Percentiles rank a stretch among this genome's conserved stretches.
phyloP scores from a whole-genome alignment of 108 stramenopile genomes.

The Pseudonitzschia delicatissima region DNA sequence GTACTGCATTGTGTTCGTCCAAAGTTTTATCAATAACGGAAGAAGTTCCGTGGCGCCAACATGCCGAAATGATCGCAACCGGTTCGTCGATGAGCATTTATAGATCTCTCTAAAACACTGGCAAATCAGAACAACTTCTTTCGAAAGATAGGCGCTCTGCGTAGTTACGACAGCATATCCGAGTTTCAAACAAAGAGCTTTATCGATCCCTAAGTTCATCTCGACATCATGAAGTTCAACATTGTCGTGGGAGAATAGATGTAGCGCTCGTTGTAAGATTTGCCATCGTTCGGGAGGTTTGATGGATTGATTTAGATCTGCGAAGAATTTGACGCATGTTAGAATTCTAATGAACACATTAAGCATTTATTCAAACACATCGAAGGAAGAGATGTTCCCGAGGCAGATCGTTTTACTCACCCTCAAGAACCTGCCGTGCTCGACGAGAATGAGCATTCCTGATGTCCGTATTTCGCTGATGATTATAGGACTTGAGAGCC shows the following conservation, averaged over 20 bases:
- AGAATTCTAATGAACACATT: no score
- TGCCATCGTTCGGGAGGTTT: conserved; percentile 25
- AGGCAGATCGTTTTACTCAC: neutral
- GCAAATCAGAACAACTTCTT: conserved; percentile 26
- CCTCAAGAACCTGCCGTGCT: neutral
- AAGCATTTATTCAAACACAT: no score
- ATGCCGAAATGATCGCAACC: conserved; percentile 30
- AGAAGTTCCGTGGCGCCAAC: conserved; percentile 38
- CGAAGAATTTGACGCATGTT: neutral
- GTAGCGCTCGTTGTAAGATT: conserved; percentile 19
- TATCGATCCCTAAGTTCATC: conserved; percentile 27
- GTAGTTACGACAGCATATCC: conserved; percentile 26
- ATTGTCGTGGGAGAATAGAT: conserved; percentile 31
- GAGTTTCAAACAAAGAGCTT: conserved; percentile 36
- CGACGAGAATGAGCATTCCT: neutral
- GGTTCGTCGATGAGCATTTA: conserved; percentile 27
- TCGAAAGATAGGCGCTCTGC: neutral
- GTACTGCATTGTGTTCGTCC: conserved; percentile 8
- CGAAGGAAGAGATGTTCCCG: no score
- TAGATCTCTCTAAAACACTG: conserved; percentile 26
- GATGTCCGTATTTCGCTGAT: neutral
- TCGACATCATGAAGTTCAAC: conserved; percentile 37
- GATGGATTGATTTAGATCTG: conserved; percentile 34
- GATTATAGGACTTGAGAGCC: neutral
- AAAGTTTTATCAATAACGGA: conserved; percentile 33